These are phyloP conservation scores for Malassezia sp. DNA, from an alignment of 1,284 basidiomycete species.

Conservation along the genomic window DNA sequence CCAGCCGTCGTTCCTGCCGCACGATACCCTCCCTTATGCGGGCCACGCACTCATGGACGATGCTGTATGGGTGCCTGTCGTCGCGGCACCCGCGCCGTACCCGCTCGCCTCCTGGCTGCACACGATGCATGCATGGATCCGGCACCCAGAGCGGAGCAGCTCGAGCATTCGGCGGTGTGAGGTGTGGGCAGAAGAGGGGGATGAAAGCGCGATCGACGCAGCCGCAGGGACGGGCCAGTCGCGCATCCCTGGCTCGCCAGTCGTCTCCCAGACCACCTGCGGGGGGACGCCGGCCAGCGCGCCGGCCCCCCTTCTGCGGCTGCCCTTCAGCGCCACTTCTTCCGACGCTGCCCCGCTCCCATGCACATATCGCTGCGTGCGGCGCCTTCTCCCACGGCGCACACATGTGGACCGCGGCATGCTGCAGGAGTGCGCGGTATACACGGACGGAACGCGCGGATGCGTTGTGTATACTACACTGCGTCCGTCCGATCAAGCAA, in stretches of 20 bases:
- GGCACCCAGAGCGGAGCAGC: conserved; percentile 38
- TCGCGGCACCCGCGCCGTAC: conserved; percentile 22
- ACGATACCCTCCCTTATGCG: not conserved
- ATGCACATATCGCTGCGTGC: conserved; percentile 13
- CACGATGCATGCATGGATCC: conserved; percentile 30
- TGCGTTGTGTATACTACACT: conserved; percentile 14
- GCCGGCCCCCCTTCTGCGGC: too few species aligned
- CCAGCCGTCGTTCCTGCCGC: not conserved
- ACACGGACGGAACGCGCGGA: not conserved
- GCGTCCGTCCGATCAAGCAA: conserved; percentile 6
- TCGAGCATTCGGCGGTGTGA: conserved; percentile 38
- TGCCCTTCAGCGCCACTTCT: too few species aligned
- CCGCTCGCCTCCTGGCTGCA: conserved; percentile 20
- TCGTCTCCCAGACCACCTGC: too few species aligned
- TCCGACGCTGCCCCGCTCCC: too few species aligned
- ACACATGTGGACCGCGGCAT: conserved; percentile 12
- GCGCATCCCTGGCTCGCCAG: too few species aligned
- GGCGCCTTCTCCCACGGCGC: not conserved
- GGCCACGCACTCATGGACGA: not conserved
- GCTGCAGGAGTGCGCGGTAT: conserved; percentile 15
- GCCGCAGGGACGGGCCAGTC: too few species aligned
- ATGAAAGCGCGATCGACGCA: not conserved
- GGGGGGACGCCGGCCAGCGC: too few species aligned
- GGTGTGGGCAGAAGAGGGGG: conserved; percentile 17
- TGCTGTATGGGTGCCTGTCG: conserved; percentile 13